Conservation (phyloP, 176 grass and related monocot species). For the Miscanthus lutarioriparius region DNA sequence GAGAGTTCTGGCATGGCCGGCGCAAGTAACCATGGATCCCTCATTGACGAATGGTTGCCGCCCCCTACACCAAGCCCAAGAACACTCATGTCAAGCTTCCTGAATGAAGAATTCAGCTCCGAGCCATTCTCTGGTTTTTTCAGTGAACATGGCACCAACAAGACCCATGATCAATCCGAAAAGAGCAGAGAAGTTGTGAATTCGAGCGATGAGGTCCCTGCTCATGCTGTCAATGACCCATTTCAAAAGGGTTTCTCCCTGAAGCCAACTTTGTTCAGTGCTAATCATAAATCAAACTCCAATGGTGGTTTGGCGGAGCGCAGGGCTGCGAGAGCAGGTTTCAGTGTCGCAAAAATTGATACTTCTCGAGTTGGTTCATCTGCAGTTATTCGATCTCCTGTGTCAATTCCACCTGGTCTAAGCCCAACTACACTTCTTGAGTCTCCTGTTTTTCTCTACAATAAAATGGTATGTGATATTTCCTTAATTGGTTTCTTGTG, state of each 20-base stretch:
- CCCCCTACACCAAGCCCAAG: slow-evolving; percentile 64
- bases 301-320: slow-evolving; percentile 69
- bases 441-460: slow-evolving; percentile 89
- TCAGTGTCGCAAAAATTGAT: slow-evolving; percentile 76
- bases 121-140: slow-evolving; percentile 49
- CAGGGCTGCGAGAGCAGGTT: slow-evolving; percentile 76
- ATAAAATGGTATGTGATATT: slow-evolving; percentile 63
- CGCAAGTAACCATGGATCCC: slow-evolving; percentile 46
- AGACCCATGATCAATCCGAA: slow-evolving; percentile 30
- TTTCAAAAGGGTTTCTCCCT: slow-evolving; percentile 46
- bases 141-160: slow-evolving; percentile 41
- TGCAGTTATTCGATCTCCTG: slow-evolving; percentile 57
- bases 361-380: slow-evolving; percentile 67
- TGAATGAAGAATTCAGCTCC: slow-evolving; percentile 75
- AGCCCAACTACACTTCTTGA: slow-evolving; percentile 86
- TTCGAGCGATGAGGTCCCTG: slow-evolving; percentile 37
- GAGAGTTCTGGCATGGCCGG: slow-evolving; percentile 35
- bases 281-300: slow-evolving; percentile 55
- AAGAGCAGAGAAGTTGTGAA: slow-evolving; percentile 23
- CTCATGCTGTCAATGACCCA: slow-evolving; percentile 33
- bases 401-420: slow-evolving; percentile 91
- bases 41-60: slow-evolving; percentile 71
- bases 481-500: slow-evolving; percentile 32
- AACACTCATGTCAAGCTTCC: slow-evolving; percentile 68
- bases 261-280: slow-evolving; percentile 38